Evolutionary conservation across 148 eudicot genomes (phyloP).

Genomic region (Rhododendron vialii): DNA sequence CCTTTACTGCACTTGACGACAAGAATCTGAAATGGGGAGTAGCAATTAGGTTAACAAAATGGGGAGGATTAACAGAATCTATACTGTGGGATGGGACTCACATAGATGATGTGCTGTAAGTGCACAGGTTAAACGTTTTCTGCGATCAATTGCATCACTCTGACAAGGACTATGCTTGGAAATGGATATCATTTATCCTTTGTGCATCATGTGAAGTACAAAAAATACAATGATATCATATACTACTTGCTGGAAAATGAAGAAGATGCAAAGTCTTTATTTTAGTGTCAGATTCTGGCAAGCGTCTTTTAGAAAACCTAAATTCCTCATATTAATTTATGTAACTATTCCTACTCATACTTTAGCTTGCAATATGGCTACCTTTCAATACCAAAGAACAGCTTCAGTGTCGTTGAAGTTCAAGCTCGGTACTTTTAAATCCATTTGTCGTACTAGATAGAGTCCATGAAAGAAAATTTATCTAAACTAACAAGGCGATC

Average conservation of each 20-base stretch:
- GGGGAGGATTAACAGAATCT: neutral
- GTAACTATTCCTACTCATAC: neutral
- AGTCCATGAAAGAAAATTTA: neutral
- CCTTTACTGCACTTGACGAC: neutral
- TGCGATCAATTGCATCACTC: neutral
- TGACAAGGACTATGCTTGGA: neutral
- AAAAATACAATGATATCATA: neutral
- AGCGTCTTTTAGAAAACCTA: neutral
- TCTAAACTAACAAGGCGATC: neutral
- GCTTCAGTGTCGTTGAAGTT: neutral
- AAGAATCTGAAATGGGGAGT: constrained; percentile 1
- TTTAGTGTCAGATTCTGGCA: neutral
- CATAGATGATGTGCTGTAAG: neutral
- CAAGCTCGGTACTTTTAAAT: neutral
- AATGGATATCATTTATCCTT: neutral
- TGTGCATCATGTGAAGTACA: neutral
- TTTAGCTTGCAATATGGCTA: neutral
- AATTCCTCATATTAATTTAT: neutral
- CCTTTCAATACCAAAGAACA: neutral
- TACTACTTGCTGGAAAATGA: neutral
- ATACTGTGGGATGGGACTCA: neutral
- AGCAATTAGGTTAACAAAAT: neutral
- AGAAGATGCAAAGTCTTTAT: neutral
- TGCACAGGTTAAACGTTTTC: neutral
- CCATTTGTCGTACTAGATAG: neutral